These are phyloP conservation scores for Actinidia arguta DNA, from an alignment of 179 eudicot genomes.

Conservation along the genomic window DNA sequence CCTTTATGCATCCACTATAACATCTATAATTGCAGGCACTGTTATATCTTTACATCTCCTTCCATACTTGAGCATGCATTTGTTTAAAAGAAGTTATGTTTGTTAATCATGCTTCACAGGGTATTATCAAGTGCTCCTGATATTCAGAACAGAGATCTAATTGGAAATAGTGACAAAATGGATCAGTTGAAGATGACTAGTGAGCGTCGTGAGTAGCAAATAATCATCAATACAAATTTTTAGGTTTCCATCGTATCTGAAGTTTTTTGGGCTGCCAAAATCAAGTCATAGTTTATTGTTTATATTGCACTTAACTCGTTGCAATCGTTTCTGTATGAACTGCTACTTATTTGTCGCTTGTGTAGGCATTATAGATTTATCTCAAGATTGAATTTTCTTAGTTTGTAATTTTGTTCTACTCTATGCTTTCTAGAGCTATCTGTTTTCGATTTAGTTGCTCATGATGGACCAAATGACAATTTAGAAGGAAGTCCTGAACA, in stretches of 20 bases:
- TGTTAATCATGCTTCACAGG: slow-evolving; percentile 22
- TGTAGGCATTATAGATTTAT: slow-evolving; percentile 6
- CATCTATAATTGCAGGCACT: not conserved
- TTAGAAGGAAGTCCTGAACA: slow-evolving; percentile 39
- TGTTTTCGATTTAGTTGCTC: slow-evolving; percentile 76
- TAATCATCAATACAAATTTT: slow-evolving; percentile 6
- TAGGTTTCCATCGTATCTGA: not conserved
- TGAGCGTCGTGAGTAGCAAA: slow-evolving; percentile 45
- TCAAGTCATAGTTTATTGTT: not conserved
- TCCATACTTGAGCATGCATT: not conserved
- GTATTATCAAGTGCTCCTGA: slow-evolving; percentile 27
- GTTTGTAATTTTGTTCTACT: not conserved
- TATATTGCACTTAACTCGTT: not conserved
- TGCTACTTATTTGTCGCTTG: not conserved
- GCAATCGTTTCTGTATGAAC: not conserved
- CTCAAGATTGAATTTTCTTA: not conserved
- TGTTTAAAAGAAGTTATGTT: not conserved
- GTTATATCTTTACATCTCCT: not conserved
- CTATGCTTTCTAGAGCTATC: slow-evolving; percentile 48
- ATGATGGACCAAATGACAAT: slow-evolving; percentile 55
- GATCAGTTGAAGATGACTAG: slow-evolving; percentile 41
- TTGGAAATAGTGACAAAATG: slow-evolving; percentile 25
- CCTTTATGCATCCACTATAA: slow-evolving; percentile 1
- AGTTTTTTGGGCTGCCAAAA: slow-evolving; percentile 1
- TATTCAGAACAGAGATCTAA: slow-evolving; percentile 31